Evolutionary conservation across 176 grass and related monocot genomes (phyloP), one percentile per base, ranked within the genome.

Genomic region (Pharus latifolius): DNA sequence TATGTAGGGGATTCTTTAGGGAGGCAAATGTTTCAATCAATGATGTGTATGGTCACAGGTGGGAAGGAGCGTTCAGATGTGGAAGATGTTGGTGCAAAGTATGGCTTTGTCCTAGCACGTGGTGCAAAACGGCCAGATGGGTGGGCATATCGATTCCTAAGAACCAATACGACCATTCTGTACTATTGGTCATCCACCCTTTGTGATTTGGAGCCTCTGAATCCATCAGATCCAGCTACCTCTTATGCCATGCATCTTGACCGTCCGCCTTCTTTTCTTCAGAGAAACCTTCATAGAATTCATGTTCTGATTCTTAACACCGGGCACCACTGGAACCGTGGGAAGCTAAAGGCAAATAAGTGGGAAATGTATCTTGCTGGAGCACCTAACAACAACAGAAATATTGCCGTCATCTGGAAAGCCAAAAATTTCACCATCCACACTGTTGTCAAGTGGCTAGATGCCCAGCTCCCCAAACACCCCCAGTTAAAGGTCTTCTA

Each of bases 1-100:
- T 96, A 88, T 55, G 88, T 96, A 9, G 92, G 92, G 7, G 92
- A 96, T 85, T 96, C 92, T 68, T 69, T 92, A 68, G 92, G 92
- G 67, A 85, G 88, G 40, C 92, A 96, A 63, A 91, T 91, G 82
- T 96, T 96, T 75, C 92, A 96, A 26, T 96, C 88, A 35, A 83
- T 96, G 73, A 96, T 96, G 92, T 96, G 92, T 71, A 96, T 96
- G 92, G 79, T 75, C 40, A 86, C 88, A 67, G 80, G 44, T 69
- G 88, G 88, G 28, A 48, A 86, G 52, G 26, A 85, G 37, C 76
- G 40, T 28, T 13, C 40, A 19, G 75, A 88, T 60, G 88, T 92
- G n/a, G 76, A 88, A 61, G 92, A 96, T 67, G 82, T 89, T 7
- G 88, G 88, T 14, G 33, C 14, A 22, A 68, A 61, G 16, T 96